Percentiles rank a stretch among this genome's conserved stretches.
phyloP scores from a whole-genome alignment of 2,329 filamentous ascomycete species.

The Ascochyta rabiei region DNA sequence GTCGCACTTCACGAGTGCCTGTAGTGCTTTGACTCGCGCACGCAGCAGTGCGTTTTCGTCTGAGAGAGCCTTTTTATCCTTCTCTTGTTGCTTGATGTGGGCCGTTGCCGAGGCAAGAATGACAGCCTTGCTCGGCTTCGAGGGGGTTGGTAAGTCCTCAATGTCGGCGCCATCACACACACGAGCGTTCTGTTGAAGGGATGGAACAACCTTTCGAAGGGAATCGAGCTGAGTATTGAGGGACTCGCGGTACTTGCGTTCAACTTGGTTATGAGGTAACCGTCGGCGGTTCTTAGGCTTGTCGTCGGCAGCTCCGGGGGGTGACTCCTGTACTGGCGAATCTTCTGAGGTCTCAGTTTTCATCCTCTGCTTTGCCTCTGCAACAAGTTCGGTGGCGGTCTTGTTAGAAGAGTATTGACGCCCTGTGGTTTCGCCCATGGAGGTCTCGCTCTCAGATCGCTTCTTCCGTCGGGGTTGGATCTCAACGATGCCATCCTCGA shows the following conservation, averaged over 20 bases:
- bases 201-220: conserved; percentile 48
- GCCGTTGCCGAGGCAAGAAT: conserved; percentile 54
- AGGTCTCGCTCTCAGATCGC: conserved; percentile 44
- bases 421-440: conserved; percentile 37
- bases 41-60: conserved; percentile 49
- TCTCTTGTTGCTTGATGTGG: conserved; percentile 55
- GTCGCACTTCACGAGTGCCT: conserved; percentile 54
- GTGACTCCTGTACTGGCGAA: conserved; percentile 33
- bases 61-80: conserved; percentile 48
- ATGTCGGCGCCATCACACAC: conserved; percentile 50
- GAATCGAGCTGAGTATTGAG: conserved; percentile 55
- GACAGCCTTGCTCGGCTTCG: conserved; percentile 54
- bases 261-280: conserved; percentile 54
- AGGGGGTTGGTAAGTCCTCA: conserved; percentile 51
- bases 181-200: conserved; percentile 46
- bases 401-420: conserved; percentile 33
- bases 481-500: conserved; percentile 46
- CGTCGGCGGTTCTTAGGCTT: conserved; percentile 46
- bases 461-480: conserved; percentile 45
- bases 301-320: conserved; percentile 27
- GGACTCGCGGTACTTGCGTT: conserved; percentile 55
- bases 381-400: conserved; percentile 22
- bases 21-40: conserved; percentile 50
- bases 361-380: conserved; percentile 26
- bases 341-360: conserved; percentile 44